These are phyloP conservation scores for Hymenoscyphus occultus DNA, from an alignment of 2,329 filamentous ascomycete genomes.

Conservation along the genomic window DNA sequence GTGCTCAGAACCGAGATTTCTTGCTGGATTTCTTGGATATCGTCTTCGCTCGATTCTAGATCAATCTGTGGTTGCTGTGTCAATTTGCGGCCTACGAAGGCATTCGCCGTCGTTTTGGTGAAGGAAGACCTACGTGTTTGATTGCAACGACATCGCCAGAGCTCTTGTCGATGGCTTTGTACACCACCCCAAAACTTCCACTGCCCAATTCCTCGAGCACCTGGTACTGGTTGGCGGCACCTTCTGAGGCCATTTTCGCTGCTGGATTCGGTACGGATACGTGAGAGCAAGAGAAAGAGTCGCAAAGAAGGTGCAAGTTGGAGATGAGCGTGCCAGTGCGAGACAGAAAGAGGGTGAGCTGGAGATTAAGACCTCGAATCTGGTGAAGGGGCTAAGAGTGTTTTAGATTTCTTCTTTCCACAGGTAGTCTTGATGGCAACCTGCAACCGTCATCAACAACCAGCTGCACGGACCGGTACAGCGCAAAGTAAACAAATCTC, in stretches of 20 bases:
- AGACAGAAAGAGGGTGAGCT: neutral
- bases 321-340: neutral
- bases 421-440: neutral
- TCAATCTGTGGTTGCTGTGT: slow-evolving; percentile 68
- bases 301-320: slow-evolving; percentile 20
- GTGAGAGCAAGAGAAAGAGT: slow-evolving; percentile 12
- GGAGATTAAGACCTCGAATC: neutral
- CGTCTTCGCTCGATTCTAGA: slow-evolving; percentile 96
- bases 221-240: slow-evolving; percentile 84
- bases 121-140: slow-evolving; percentile 70
- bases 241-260: slow-evolving; percentile 30
- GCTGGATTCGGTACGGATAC: slow-evolving; percentile 15
- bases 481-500: slow-evolving; percentile 4
- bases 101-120: slow-evolving; percentile 14
- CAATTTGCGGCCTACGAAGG: slow-evolving; percentile 9
- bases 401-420: neutral
- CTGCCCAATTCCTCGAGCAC: slow-evolving; percentile 95
- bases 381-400: neutral
- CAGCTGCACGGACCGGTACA: neutral
- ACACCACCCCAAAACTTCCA: slow-evolving; percentile 94
- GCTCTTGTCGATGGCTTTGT: slow-evolving; percentile 88
- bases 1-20: slow-evolving; percentile 95
- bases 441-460: neutral
- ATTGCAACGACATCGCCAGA: slow-evolving; percentile 95
- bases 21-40: slow-evolving; percentile 96